These are phyloP conservation scores for Entomortierella parvispora DNA, from an alignment of 192 early-diverging fungal genomes.

Conservation along the genomic window DNA sequence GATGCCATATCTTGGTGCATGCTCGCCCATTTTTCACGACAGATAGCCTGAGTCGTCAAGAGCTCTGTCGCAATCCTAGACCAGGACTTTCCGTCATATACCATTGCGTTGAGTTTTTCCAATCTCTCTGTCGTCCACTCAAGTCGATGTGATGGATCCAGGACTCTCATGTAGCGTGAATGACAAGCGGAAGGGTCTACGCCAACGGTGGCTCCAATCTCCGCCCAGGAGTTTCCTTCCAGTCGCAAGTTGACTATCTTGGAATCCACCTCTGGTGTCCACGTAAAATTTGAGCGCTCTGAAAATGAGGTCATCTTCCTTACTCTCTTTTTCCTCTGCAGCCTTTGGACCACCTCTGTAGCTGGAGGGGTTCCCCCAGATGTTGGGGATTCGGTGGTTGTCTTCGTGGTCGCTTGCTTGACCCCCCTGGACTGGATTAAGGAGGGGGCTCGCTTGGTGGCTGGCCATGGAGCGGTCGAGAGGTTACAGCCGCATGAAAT, in stretches of 20 bases:
- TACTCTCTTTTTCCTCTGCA: not conserved
- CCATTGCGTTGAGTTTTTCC: slow-evolving; percentile 15
- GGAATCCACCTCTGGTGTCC: slow-evolving; percentile 30
- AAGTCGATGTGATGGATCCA: slow-evolving; percentile 22
- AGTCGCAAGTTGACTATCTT: slow-evolving; percentile 32
- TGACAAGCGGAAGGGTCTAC: slow-evolving; percentile 3
- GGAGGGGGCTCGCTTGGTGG: no score
- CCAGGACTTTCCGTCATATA: slow-evolving; percentile 20
- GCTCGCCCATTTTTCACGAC: slow-evolving; percentile 30
- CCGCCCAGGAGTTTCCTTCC: slow-evolving; percentile 38
- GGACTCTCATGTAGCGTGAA: slow-evolving; percentile 13
- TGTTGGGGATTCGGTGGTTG: not conserved
- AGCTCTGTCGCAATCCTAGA: slow-evolving; percentile 14
- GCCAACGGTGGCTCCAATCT: slow-evolving; percentile 20
- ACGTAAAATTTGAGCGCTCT: not conserved
- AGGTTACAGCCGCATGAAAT: not conserved
- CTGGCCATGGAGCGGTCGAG: no score
- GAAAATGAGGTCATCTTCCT: not conserved
- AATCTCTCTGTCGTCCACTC: slow-evolving; percentile 17
- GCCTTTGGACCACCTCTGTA: not conserved
- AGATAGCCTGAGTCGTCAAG: slow-evolving; percentile 4
- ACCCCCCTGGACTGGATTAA: no score
- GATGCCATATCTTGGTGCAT: slow-evolving; percentile 11
- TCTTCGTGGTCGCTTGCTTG: not conserved
- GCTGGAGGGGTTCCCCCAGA: no score